Evolutionary conservation across 805 yeast species (phyloP), one percentile per base, ranked within the genome.

Genomic region (Tetrapisispora pingtungensis): DNA sequence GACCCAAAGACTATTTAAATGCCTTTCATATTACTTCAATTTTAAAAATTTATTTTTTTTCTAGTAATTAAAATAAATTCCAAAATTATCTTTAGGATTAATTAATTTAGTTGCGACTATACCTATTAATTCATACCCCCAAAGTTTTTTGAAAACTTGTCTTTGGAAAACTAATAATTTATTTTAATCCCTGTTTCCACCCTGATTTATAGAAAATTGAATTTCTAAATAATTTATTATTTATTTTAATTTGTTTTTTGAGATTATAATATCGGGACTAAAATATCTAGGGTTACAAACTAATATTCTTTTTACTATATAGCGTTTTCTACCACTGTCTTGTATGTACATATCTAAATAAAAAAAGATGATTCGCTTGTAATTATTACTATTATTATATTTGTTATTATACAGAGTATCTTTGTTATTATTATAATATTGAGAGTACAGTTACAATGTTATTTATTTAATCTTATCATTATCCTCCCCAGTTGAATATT

Each of bases 91-190:
- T 48, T 58, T 40, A 56, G 61, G 61, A 50, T 45, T 47, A 30
- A 36, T 55, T 53, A 57, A 55, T 59, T 58, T 53, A 49, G 61
- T 58, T 59, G 64, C 63, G 64, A 59, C 58, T 47, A 50, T 57
- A 57, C 55, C 59, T 47, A 54, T 44, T 47, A 51, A 44, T 56
- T 56, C 57, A 50, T 41, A 55, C 4, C 62, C 59, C 59, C 42
- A 56, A 56, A 46, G 57, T 52, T 46, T 43, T 42, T 44, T 48
- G 60, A 62, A 60, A 63, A 63, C 66, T 62, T 50, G 65, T 59
- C 56, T 53, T 54, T 60, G 67, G 66, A 42, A 63, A 33, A 63
- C 33, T 17, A 53, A 58, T 36, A 34, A 24, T 26, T 27, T 10
- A 28, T 4, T 28, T 28, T 28, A 28, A 12, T 30, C 61, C 65